Percentiles rank a stretch among this genome's conserved stretches.
phyloP scores from a whole-genome alignment of 2,329 filamentous ascomycete species.

The Alternaria atra region DNA sequence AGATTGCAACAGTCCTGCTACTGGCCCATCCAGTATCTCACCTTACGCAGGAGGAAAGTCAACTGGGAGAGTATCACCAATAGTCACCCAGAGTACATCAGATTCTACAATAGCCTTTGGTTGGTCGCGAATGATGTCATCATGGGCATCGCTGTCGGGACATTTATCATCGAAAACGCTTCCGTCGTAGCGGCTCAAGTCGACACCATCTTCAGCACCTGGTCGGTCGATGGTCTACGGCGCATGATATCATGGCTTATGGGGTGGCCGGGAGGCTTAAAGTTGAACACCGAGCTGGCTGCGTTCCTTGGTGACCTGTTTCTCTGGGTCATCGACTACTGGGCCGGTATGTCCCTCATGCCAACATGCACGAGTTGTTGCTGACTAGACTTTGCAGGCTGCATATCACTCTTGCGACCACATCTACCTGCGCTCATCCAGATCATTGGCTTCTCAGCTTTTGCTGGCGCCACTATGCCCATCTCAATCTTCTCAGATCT shows the following conservation, averaged over 20 bases:
- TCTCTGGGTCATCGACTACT: slow-evolving; percentile 98
- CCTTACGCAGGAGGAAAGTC: slow-evolving; percentile 83
- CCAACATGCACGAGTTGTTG: too few species aligned
- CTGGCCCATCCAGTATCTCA: slow-evolving; percentile 97
- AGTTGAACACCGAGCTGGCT: slow-evolving; percentile 92
- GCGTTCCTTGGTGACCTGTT: slow-evolving; percentile 95
- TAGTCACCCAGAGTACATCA: slow-evolving; percentile 96
- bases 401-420: slow-evolving; percentile 79
- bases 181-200: slow-evolving; percentile 83
- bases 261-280: slow-evolving; percentile 86
- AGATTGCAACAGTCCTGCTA: slow-evolving; percentile 98
- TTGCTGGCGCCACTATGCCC: slow-evolving; percentile 95
- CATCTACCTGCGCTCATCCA: slow-evolving; percentile 86
- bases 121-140: slow-evolving; percentile 98
- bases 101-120: slow-evolving; percentile 99
- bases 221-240: slow-evolving; percentile 88
- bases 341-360: slow-evolving; percentile 72
- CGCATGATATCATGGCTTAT: slow-evolving; percentile 94
- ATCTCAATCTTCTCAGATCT: slow-evolving; percentile 96
- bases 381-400: slow-evolving; percentile 61
- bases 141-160: slow-evolving; percentile 94
- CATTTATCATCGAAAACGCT: slow-evolving; percentile 96
- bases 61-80: slow-evolving; percentile 97
- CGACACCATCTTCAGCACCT: slow-evolving; percentile 76
- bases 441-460: slow-evolving; percentile 92